Base-by-base conservation (phyloP, 805 yeast species). In the Hanseniaspora nectarophila region DNA sequence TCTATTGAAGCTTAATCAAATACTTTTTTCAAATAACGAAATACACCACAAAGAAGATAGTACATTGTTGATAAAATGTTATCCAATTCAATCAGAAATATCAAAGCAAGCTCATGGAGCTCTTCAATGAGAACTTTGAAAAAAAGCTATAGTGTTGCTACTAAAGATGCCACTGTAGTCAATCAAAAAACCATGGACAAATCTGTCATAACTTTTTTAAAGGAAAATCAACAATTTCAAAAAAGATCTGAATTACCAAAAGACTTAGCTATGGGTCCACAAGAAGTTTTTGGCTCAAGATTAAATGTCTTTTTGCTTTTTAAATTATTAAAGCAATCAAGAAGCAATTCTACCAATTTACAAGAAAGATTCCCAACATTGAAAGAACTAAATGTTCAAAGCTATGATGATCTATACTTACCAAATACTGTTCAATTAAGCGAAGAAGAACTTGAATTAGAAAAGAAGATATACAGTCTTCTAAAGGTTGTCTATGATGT, bases 331-430 rank as follows among this genome's bases (percentile, higher is more conserved):
- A 49, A 49, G 15, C 39, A 49, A 20, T 49, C 53, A 8, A 49
- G 28, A 33, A 12, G 9, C 13, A 38, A 40, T 18, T 9, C 38
- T 4, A n/a, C 7, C 15, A 24, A 40, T 34, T 18, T 49, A 5
- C 21, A 39, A 10, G 29, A 49, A 34, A 49, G 39, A 34, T 49
- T 49, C 20, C 53, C 53, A 42, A 49, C 53, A 16, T 28, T 49
- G 16, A 31, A 42, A 28, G 46, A 40, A 8, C n/a, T 49, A 21
- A 23, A 44, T 4, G 24, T 49, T n/a, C 33, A 49, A 24, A 28
- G 23, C 16, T 18, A 32, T 26, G 42, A 33, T 16, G 53, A 42
- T 8, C 38, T 49, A 18, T 49, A 49, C 23, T 29, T 49, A 9
- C 46, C 53, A 26, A 15, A 34, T 15, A 23, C 33, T n/a, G 44